Percentiles rank a stretch among this genome's conserved stretches.
These are phyloP conservation scores for Sophora flavescens DNA, from an alignment of 306 rosid species.

Conservation along the genomic window DNA sequence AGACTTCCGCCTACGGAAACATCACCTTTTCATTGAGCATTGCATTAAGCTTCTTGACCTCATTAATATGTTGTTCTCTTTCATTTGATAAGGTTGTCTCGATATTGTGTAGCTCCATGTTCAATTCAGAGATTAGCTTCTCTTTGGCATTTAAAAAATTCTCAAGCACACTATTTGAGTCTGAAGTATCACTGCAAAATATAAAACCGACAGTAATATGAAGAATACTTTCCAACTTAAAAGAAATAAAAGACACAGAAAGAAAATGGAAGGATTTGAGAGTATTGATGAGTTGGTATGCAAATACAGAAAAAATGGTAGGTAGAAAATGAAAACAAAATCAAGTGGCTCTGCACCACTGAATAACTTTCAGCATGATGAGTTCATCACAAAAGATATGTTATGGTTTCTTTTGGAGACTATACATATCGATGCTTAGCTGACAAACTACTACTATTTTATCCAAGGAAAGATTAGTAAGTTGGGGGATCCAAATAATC, in stretches of 20 bases:
- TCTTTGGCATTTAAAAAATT: slow-evolving; percentile 94
- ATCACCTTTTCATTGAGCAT: slow-evolving; percentile 86
- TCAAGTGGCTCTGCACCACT: slow-evolving; percentile 13
- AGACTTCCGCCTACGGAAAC: slow-evolving; percentile 26
- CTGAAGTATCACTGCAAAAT: slow-evolving; percentile 78
- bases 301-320: slow-evolving; percentile 27
- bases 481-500: slow-evolving; percentile 16
- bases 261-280: slow-evolving; percentile 14
- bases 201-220: slow-evolving; percentile 39
- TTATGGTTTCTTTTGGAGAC: slow-evolving; percentile 26
- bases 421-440: slow-evolving; percentile 32
- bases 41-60: slow-evolving; percentile 84
- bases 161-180: slow-evolving; percentile 85
- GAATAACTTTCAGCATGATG: slow-evolving; percentile 33
- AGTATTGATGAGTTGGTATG: slow-evolving; percentile 15
- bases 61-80: slow-evolving; percentile 84
- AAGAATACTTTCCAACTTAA: slow-evolving; percentile 33
- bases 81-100: slow-evolving; percentile 89
- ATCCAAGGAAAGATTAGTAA: not conserved
- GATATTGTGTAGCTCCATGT: slow-evolving; percentile 93
- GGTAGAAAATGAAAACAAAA: slow-evolving; percentile 18
- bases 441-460: slow-evolving; percentile 9
- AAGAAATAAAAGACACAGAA: not conserved
- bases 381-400: slow-evolving; percentile 37
- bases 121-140: slow-evolving; percentile 90